A percentile compares a stretch with the other conserved stretches of the same genome.
Conservation (phyloP, 805 yeast species). For the Saturnispora sanitii region DNA sequence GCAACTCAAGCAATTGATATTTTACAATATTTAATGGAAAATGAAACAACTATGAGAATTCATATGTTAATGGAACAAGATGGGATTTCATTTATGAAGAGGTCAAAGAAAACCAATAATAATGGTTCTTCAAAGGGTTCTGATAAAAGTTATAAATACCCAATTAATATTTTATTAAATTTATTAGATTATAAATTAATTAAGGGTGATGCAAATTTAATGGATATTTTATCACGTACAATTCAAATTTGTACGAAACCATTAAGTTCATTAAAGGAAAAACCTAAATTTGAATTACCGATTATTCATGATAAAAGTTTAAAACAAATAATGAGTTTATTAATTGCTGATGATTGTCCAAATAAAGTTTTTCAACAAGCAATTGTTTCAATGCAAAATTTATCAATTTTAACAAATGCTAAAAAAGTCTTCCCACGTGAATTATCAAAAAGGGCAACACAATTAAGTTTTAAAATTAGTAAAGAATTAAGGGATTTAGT, state of each 20-base stretch:
- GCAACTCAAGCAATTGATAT: conserved; percentile 74
- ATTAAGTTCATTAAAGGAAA: conserved; percentile 37
- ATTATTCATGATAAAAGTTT: conserved; percentile 53
- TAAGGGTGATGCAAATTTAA: conserved; percentile 59
- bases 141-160: conserved; percentile 48
- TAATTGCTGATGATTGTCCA: conserved; percentile 76
- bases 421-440: conserved; percentile 57
- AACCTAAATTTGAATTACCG: conserved; percentile 38
- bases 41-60: conserved; percentile 56
- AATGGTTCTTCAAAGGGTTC: too few species aligned
- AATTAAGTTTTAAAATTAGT: conserved; percentile 45
- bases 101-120: conserved; percentile 28
- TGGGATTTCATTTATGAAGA: conserved; percentile 32
- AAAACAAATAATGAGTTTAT: conserved; percentile 51
- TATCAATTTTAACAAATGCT: conserved; percentile 53
- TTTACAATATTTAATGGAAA: conserved; percentile 57
- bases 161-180: conserved; percentile 58
- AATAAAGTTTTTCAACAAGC: conserved; percentile 79
- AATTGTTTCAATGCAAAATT: conserved; percentile 67
- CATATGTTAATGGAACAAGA: conserved; percentile 78
- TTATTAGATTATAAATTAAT: conserved; percentile 56
- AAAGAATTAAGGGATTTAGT: conserved; percentile 44
- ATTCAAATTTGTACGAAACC: conserved; percentile 74
- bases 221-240: conserved; percentile 69
- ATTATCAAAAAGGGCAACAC: conserved; percentile 53